Base-by-base conservation (phyloP, 352 stramenopile genomes). In the Globisporangium ultimum region DNA sequence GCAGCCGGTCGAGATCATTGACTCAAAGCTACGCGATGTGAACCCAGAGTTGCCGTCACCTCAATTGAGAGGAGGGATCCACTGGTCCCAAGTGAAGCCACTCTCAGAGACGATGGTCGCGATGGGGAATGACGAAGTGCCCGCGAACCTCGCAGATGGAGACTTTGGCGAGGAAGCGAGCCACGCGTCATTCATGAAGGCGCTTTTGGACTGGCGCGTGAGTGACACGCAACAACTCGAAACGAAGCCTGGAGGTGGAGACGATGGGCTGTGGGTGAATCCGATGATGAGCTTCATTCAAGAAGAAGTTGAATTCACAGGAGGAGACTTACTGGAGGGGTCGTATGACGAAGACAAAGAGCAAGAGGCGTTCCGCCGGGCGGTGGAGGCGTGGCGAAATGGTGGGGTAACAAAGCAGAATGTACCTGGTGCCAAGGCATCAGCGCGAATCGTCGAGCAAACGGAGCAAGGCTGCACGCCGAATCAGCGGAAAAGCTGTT, bases 141-240 rank as follows among this genome's bases (percentile, higher is more conserved):
- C 81, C 2, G 74, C 89, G 8, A 94, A 94, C 67, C 61, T 92
- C 20, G 82, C 85, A 0, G 85, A 94, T 53, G 82, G 80, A 14
- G 77, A 80, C 0, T 94, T 92, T 46, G 59, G 89, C 52, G 83
- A 92, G 63, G 80, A 87, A n/a, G 75, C 58, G 0, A 79, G 82
- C 45, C 85, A 94, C 45, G 68, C 69, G 28, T 89, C 82, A 7
- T 92, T 94, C 53, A 77, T 94, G 70, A 91, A 91, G 38, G 83
- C 82, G 3, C 58, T 94, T 17, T 21, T 93, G 11, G 81, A 94
- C 42, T 94, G 85, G 85, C 78, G 85, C 36, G 63, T 70, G 12
- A 70, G 55, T 14, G 77, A 88, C 40, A 62, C 55, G 15, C 61
- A 76, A 1, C 46, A 41, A 24, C 24, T 53, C 45, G 63, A 22